These are phyloP conservation scores for Globisporangium yorkense DNA, from an alignment of 352 stramenopile genomes.

Conservation along the genomic window DNA sequence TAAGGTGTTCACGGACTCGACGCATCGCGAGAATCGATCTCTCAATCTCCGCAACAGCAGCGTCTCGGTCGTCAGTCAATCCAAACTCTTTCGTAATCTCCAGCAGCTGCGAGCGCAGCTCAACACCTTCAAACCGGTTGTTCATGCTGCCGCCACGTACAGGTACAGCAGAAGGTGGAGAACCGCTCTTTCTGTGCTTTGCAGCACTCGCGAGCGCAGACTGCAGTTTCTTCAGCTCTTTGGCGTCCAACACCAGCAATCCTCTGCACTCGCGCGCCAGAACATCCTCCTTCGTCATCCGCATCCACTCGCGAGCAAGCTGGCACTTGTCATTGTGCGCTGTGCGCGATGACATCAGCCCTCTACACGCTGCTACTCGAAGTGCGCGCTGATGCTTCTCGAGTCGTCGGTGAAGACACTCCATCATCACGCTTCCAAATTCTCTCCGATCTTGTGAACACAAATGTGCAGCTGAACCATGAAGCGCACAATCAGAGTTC, in stretches of 20 bases:
- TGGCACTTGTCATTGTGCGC: neutral
- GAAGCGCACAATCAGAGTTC: neutral
- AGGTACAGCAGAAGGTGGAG: conserved; percentile 2
- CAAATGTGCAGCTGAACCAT: neutral
- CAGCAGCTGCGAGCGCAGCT: conserved; percentile 13
- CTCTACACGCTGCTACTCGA: conserved; percentile 13
- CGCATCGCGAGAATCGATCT: neutral
- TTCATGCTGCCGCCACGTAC: neutral
- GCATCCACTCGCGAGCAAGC: conserved; percentile 34
- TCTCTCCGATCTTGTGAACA: neutral
- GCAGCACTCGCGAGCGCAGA: conserved; percentile 17
- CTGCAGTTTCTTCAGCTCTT: conserved; percentile 24
- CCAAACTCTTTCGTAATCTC: conserved; percentile 29
- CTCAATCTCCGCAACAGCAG: neutral
- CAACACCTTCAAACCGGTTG: neutral
- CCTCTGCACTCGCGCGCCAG: conserved; percentile 31
- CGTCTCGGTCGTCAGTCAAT: neutral
- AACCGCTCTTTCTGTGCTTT: conserved; percentile 11
- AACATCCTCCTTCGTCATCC: conserved; percentile 51
- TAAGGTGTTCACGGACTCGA: conserved; percentile 3
- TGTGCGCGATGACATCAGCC: conserved; percentile 1
- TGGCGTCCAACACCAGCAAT: conserved; percentile 35
- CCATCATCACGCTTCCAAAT: conserved; percentile 3
- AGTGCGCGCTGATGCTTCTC: conserved; percentile 35
- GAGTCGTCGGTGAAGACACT: conserved; percentile 22